These are phyloP conservation scores for Cyphellophora attinorum DNA, from an alignment of 2,329 filamentous ascomycete genomes.

Conservation along the genomic window DNA sequence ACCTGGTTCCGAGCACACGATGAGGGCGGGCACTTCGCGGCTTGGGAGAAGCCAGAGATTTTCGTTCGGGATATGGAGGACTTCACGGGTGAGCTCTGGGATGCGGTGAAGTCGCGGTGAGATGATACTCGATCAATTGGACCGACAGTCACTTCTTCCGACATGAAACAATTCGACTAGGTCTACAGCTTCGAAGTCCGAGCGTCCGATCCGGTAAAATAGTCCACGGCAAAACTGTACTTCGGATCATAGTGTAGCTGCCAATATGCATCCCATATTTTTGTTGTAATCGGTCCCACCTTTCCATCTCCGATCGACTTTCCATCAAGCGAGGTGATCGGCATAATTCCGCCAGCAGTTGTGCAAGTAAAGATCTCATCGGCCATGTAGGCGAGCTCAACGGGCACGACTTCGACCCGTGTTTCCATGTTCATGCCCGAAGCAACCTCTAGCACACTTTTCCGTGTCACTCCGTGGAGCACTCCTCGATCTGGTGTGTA, in stretches of 20 bases:
- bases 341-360: conserved; percentile 45
- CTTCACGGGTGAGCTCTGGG: conserved; percentile 19
- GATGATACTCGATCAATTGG: too few species aligned
- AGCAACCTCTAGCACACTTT: conserved; percentile 38
- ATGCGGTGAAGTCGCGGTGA: not conserved
- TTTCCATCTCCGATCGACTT: conserved; percentile 31
- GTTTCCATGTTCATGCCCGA: conserved; percentile 24
- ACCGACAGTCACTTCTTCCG: too few species aligned
- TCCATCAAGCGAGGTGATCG: conserved; percentile 39
- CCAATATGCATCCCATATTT: conserved; percentile 45
- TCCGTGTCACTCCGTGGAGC: conserved; percentile 39
- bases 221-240: conserved; percentile 24
- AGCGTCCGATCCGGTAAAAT: too few species aligned
- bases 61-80: conserved; percentile 34
- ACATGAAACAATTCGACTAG: too few species aligned
- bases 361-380: conserved; percentile 47
- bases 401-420: conserved; percentile 32
- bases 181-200: too few species aligned
- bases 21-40: conserved; percentile 43
- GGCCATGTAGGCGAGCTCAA: conserved; percentile 29
- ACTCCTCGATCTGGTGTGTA: conserved; percentile 41
- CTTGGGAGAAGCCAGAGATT: conserved; percentile 30
- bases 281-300: conserved; percentile 36
- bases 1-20: conserved; percentile 9
- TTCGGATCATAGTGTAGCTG: conserved; percentile 33